Evolutionary conservation across 2,329 filamentous ascomycete species (phyloP), one percentile per base, ranked within the genome.

Genomic region (Albifimbria verrucaria): DNA sequence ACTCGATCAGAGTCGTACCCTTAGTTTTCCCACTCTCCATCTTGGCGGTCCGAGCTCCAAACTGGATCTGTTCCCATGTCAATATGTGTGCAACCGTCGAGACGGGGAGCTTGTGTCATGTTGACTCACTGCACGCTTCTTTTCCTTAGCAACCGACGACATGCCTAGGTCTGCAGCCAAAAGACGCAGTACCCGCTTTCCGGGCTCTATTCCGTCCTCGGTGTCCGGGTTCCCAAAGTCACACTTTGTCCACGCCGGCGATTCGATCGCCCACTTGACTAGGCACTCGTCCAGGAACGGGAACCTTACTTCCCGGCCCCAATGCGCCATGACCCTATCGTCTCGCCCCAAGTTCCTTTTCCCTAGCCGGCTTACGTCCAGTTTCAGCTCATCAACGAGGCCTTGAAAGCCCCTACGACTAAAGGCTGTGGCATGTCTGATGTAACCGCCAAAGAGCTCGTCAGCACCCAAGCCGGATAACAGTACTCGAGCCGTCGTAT

Each of bases 311-410:
- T 99, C 94, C 55, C 87, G 87, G 15, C 89, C 85, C 89, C 92
- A 97, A 65, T 96, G 83, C 2, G 90, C 87, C 70, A 97, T 90
- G 18, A 92, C 88, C 22, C 94, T 83, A 70, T 99, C 95, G 65
- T 99, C 94, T 10, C 94, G 86, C 4, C 94, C 95, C 7, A 99
- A 80, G 59, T 99, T 99, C n/a, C 94, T 85, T 71, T 94, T 91
- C 1, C 93, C 92, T 2, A 99, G 82, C 22, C 95, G 84, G 47
- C 83, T 78, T 36, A 97, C 87, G 56, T 99, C 94, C 3, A 97
- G 78, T 54, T 89, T 83, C 5, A 99, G 81, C 70, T 99, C 93
- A 1, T 90, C 82, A 4, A 92, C 73, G 2, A 99, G 80, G 0
- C 87, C 90, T 0, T 72, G 55, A 60, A 90, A 91, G 1, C 90